Percentiles rank a stretch among this genome's conserved stretches.
These are phyloP conservation scores for Edaphochlamys debaryana DNA, from an alignment of 139 green algal genomes.

Conservation along the genomic window DNA sequence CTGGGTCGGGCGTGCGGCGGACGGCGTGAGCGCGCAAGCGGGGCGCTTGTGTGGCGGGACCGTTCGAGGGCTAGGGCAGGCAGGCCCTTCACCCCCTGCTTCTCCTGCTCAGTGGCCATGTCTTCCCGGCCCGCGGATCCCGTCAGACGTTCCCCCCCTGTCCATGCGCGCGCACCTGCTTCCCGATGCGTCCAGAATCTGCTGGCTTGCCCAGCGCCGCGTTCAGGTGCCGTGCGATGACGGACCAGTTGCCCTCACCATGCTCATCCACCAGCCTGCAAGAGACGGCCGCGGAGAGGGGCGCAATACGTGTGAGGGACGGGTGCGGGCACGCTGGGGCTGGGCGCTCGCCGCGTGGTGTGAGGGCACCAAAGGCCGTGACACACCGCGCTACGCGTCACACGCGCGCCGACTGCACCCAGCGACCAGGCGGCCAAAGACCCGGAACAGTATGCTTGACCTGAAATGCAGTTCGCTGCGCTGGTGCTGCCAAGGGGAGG, in stretches of 20 bases:
- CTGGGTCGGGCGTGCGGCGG: too few species aligned
- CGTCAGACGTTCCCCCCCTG: too few species aligned
- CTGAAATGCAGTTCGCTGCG: neutral
- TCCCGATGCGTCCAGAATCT: conserved; percentile 80
- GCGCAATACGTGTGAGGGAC: neutral
- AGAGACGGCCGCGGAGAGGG: neutral
- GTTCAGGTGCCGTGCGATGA: conserved; percentile 71
- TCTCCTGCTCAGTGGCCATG: too few species aligned
- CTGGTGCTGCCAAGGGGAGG: too few species aligned
- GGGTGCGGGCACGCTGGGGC: too few species aligned
- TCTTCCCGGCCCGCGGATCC: too few species aligned
- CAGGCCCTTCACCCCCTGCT: too few species aligned
- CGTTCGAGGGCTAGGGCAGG: too few species aligned
- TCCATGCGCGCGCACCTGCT: too few species aligned
- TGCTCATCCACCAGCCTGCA: conserved; percentile 74
- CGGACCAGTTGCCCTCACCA: conserved; percentile 78
- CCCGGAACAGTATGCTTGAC: neutral
- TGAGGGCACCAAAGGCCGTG: neutral
- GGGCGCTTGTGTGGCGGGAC: too few species aligned
- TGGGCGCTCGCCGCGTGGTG: too few species aligned
- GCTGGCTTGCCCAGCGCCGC: conserved; percentile 46
- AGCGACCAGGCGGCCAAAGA: neutral
- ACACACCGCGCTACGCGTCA: neutral
- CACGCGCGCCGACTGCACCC: neutral
- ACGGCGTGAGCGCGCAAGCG: too few species aligned